Conservation (phyloP, 2,329 filamentous ascomycete species). For the Aspergillus hiratsukae region DNA sequence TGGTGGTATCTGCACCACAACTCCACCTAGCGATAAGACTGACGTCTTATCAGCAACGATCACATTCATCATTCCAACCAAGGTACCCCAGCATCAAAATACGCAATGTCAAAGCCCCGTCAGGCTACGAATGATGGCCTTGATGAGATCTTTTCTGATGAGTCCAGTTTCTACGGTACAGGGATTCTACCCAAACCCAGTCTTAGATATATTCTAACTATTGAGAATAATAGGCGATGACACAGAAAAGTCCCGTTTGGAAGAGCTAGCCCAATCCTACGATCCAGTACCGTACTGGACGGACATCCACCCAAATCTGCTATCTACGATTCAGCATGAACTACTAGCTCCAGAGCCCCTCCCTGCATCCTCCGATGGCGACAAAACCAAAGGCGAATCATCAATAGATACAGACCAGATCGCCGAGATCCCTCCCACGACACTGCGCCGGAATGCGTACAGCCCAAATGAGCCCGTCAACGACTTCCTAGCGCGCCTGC, state of each 20-base stretch:
- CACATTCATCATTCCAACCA: background rate
- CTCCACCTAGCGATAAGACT: background rate
- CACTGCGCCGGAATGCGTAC: slow-evolving; percentile 10
- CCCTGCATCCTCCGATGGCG: background rate
- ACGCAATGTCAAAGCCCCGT: background rate
- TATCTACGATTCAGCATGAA: slow-evolving; percentile 31
- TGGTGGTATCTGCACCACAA: background rate
- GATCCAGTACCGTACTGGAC: slow-evolving; percentile 50
- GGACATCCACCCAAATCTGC: slow-evolving; percentile 23
- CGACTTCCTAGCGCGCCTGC: slow-evolving; percentile 64
- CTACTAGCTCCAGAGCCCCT: background rate
- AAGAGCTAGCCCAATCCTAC: slow-evolving; percentile 50
- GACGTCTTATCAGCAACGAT: background rate
- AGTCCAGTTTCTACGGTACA: slow-evolving; percentile 44
- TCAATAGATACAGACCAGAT: background rate
- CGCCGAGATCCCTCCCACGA: background rate
- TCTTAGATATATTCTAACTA: background rate
- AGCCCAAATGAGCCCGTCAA: slow-evolving; percentile 55
- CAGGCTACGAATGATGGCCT: background rate
- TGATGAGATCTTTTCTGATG: slow-evolving; percentile 36
- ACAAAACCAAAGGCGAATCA: background rate
- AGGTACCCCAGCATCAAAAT: background rate
- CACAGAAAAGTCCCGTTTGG: slow-evolving; percentile 44
- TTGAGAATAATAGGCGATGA: slow-evolving; percentile 49
- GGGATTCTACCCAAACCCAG: background rate